Percentiles rank a stretch among this genome's conserved stretches.
These are phyloP conservation scores for Russula olivacea DNA, from an alignment of 768 basidiomycete species.

Conservation along the genomic window DNA sequence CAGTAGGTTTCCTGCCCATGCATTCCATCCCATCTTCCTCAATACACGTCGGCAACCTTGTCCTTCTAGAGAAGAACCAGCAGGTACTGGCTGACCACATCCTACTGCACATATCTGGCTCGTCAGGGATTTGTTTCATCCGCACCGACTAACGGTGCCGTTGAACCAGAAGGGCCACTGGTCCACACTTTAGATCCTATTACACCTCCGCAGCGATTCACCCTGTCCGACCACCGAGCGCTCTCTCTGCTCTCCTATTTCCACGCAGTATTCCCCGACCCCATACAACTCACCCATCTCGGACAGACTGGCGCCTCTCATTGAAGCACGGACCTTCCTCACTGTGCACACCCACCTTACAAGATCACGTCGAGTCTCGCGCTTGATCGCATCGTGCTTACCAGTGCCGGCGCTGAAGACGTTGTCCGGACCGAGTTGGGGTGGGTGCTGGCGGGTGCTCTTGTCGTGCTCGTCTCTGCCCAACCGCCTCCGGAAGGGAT, in stretches of 20 bases:
- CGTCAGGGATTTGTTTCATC: too few species aligned
- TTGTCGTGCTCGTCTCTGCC: conserved; percentile 65
- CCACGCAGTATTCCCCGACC: conserved; percentile 43
- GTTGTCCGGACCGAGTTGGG: conserved; percentile 63
- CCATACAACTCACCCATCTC: conserved; percentile 19
- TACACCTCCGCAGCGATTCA: conserved; percentile 40
- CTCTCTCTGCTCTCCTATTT: conserved; percentile 75
- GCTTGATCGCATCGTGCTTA: conserved; percentile 59
- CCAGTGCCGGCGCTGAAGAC: conserved; percentile 74
- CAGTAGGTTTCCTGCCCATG: too few species aligned
- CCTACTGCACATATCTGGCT: too few species aligned
- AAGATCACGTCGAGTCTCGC: conserved; percentile 54
- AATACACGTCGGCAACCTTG: too few species aligned
- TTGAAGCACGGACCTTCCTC: conserved; percentile 67
- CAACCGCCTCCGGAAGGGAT: background rate
- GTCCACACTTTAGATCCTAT: conserved; percentile 46
- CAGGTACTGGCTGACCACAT: too few species aligned
- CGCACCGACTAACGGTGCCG: too few species aligned
- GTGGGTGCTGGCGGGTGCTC: conserved; percentile 68
- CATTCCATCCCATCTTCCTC: too few species aligned
- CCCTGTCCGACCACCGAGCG: conserved; percentile 65
- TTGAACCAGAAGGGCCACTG: conserved; percentile 8
- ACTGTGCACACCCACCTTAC: conserved; percentile 67
- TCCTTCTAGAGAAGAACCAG: too few species aligned
- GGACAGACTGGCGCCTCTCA: conserved; percentile 33